Base-by-base conservation (phyloP, 345 rosid genomes). In the Isatis tinctoria region DNA sequence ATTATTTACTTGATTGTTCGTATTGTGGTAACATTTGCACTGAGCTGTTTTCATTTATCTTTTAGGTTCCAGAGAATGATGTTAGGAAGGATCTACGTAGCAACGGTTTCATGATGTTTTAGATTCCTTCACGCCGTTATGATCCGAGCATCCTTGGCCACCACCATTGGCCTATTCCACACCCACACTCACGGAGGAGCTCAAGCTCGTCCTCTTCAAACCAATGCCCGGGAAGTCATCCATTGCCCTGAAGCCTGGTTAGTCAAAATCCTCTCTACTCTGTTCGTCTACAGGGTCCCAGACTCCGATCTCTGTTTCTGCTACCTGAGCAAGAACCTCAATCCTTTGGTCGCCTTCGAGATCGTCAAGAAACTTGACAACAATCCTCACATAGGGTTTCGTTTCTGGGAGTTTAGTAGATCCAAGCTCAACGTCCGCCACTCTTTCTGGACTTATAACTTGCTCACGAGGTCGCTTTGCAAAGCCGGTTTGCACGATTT, bases 321-420 rank as follows among this genome's bases (percentile, higher is more conserved):
- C 18, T 91, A 84, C 80, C 80, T 94, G 44, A 82, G 85, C 60
- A 83, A 56, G 45, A 81, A 85, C 12, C 49, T 94, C 74, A 87
- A 85, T 0, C 92, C 95, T 1, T 79, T 80, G 10, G 70, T 81
- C n/a, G 85, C 88, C 6, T 84, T 85, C 5, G 95, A 90, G 82
- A 93, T 88, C 20, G 83, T 89, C 32, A 83, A 82, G 75, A 70
- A 89, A 75, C 65, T 88, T n/a, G n/a, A n/a, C 30, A 72, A 78
- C n/a, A 66, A 85, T 49, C 91, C 97, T 2, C 70, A 65, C 30
- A 11, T 82, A 22, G 93, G 89, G 7, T 79, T 91, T 43, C 81
- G 85, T 66, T 91, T 94, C 57, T 76, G 91, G 75, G 91, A 89
- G 84, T 89, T 85, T 51, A 86, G 87, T 78, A 80, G 84, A 49